These are phyloP conservation scores for Fusarium pseudoanthophilum DNA, from an alignment of 2,329 filamentous ascomycete species.

Conservation along the genomic window DNA sequence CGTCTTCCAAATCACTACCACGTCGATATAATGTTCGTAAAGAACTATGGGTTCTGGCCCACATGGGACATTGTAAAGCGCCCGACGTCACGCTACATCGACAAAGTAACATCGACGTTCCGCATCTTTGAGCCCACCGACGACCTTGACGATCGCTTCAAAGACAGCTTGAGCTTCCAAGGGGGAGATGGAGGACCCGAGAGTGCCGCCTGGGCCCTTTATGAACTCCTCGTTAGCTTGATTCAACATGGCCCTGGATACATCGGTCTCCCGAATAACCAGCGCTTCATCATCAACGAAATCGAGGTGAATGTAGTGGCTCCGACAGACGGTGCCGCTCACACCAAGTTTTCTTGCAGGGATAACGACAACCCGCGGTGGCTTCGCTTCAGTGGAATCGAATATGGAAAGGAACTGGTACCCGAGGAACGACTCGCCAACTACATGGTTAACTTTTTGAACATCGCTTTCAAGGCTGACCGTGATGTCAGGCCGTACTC, in stretches of 20 bases:
- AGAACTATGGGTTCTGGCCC: conserved; percentile 5
- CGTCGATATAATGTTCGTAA: conserved; percentile 25
- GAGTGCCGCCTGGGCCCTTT: not conserved
- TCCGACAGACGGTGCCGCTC: conserved; percentile 1
- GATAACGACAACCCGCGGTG: not conserved
- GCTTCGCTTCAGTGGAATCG: accelerated
- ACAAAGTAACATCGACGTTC: not conserved
- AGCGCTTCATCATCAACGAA: not conserved
- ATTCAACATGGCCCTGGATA: not conserved
- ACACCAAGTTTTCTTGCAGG: not conserved
- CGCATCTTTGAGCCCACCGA: conserved; percentile 20
- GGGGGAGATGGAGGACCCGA: not conserved
- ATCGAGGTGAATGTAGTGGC: conserved; percentile 6
- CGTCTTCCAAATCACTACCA: not conserved
- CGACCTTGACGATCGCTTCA: not conserved
- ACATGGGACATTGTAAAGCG: conserved; percentile 6
- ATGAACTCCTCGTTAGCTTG: not conserved
- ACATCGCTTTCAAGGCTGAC: too few species aligned
- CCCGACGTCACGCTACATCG: not conserved
- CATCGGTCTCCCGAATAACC: accelerated
- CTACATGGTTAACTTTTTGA: too few species aligned
- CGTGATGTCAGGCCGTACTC: accelerated
- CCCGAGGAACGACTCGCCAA: not conserved
- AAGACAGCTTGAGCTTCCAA: not conserved
- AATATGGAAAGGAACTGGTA: accelerated